Evolutionary conservation across 257 asterid species (phyloP).

Genomic region (Ophiorrhiza pumila): DNA sequence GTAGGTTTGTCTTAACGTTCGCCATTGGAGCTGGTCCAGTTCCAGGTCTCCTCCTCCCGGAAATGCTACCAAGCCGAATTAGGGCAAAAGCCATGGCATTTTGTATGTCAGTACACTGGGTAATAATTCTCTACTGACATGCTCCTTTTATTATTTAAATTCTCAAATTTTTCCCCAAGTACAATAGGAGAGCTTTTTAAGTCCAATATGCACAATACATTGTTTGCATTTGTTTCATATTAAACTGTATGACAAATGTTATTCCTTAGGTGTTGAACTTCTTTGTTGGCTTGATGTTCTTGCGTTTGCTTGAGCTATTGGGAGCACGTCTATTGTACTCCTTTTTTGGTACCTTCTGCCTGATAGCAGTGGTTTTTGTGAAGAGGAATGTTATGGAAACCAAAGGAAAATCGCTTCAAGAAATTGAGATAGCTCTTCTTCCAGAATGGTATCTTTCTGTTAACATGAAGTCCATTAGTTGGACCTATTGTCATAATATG

Average conservation of each 20-base stretch:
- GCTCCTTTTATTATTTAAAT: neutral
- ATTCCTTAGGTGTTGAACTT: conserved; percentile 63
- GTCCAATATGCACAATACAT: neutral
- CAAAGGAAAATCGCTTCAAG: conserved; percentile 90
- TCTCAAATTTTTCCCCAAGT: neutral
- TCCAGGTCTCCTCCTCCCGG: conserved; percentile 81
- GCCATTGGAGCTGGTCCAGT: conserved; percentile 97
- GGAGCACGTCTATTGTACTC: conserved; percentile 74
- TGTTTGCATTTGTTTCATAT: neutral
- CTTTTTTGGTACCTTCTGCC: conserved; percentile 61
- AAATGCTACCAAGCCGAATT: conserved; percentile 67
- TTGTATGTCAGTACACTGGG: conserved; percentile 96
- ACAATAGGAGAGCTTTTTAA: neutral
- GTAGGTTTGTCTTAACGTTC: conserved; percentile 82
- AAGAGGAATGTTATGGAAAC: conserved; percentile 80
- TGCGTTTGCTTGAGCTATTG: conserved; percentile 72
- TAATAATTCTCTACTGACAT: conserved; percentile 27
- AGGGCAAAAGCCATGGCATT: conserved; percentile 93
- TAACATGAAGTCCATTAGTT: neutral
- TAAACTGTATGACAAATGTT: neutral
- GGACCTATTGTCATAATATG: too few species aligned
- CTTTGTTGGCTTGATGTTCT: conserved; percentile 77
- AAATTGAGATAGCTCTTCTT: conserved; percentile 89
- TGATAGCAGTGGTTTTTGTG: conserved; percentile 69
- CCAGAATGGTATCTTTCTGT: conserved; percentile 26